Base-by-base conservation (phyloP, 805 yeast species). In the Kluyveromyces dobzhanskii region DNA sequence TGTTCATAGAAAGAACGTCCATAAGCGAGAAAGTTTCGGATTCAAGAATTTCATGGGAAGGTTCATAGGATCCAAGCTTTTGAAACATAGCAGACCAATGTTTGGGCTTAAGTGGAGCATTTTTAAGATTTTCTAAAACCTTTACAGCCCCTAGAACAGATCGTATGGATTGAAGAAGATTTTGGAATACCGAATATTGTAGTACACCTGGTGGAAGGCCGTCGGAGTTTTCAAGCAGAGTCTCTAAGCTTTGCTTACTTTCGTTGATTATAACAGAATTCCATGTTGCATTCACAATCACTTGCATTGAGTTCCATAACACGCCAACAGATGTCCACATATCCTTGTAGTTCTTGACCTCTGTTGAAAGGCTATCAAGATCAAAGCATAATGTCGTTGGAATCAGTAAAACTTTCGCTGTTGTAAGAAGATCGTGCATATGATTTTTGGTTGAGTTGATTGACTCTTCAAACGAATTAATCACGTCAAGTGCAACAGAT, bases 71-170 rank as follows among this genome's bases (percentile, higher is more conserved):
- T 0, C 55, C 66, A 17, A 69, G 42, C 10, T 51, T 55, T 10
- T 54, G 44, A 45, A 72, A 73, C 2, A 80, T 54, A 8, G 50
- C 44, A 13, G 61, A 61, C 87, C 95, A 78, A 51, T 88, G 97
- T 17, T 87, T 65, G 0, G 67, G 69, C 39, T 72, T 72, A 44
- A 88, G 57, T 0, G 76, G 69, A 0, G 70, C 80, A 3, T 77
- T 71, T 40, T 70, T 73, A 40, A 85, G 58, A 3, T 70, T 72
- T 2, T 56, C 44, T 1, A 81, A 27, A 5, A 67, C 30, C 1
- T 70, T 38, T 23, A 27, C 25, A 4, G 40, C 31, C 9, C 17
- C 18, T 14, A 30, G 18, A 19, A 46, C 17, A 14, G 10, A n/a
- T 10, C 31, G 30, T 8, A 37, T 34, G 5, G 43, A 29, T 12